Conservation (phyloP, 768 basidiomycete genomes). For the Infundibulicybe gibba region DNA sequence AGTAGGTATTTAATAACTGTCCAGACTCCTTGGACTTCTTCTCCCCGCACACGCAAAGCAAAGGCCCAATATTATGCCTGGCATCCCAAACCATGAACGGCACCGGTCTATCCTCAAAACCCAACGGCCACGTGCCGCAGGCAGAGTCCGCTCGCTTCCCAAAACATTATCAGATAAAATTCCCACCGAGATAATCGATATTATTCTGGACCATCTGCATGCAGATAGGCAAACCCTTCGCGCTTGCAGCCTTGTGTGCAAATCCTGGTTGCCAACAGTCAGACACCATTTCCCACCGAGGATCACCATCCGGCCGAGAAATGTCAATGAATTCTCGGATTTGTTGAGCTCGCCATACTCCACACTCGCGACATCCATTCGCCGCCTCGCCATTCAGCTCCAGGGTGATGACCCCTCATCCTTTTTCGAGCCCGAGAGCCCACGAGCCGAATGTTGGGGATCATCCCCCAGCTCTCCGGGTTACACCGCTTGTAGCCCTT, state of each 20-base stretch:
- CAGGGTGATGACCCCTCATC: constrained; percentile 12
- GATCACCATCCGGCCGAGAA: constrained; percentile 10
- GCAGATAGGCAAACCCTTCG: not conserved
- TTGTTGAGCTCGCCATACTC: constrained; percentile 11
- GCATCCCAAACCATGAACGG: no score
- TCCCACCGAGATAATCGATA: not conserved
- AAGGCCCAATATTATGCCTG: no score
- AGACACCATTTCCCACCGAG: not conserved
- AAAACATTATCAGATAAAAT: not conserved
- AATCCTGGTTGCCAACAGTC: not conserved
- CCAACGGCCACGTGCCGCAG: no score
- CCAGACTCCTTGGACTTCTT: no score
- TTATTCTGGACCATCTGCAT: not conserved
- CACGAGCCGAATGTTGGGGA: constrained; percentile 1
- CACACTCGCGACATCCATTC: constrained; percentile 10
- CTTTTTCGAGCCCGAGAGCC: constrained; percentile 8
- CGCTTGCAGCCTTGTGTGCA: not conserved
- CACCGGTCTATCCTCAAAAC: no score
- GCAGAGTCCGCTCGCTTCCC: no score
- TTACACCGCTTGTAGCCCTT: constrained; percentile 10
- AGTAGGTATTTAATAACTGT: no score
- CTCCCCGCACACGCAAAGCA: no score
- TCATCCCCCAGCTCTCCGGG: constrained; percentile 4
- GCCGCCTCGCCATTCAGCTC: constrained; percentile 14
- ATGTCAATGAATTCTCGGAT: constrained; percentile 10